Base-by-base conservation (phyloP, 2,329 filamentous ascomycete species). In the Chaetomiaceae sp. region DNA sequence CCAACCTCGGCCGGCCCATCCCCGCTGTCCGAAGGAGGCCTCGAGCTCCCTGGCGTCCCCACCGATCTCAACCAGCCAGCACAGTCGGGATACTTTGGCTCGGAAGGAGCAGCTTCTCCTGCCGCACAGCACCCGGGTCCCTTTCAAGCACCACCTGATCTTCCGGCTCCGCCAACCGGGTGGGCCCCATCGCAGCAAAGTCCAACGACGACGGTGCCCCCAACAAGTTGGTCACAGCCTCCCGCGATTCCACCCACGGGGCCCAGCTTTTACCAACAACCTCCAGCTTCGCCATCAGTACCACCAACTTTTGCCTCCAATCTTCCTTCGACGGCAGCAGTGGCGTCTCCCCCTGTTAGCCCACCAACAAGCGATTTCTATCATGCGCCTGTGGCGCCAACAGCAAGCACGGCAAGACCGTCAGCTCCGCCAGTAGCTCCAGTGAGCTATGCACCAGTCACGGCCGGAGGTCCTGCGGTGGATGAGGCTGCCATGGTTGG, bases 401-500 rank as follows among this genome's bases (percentile, higher is more conserved):
- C 60, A 7, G 57, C 63, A 17, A 53, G 48, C 19, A 46, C 58
- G 2, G 42, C 61, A 20, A 38, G 53, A 20, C 61, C 61, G 6
- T 45, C 51, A 5, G 50, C 56, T 34, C 60, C 62, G 6, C 47
- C 58, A 4, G 44, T 56, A 56, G 50, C 63, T 59, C 49, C 65
- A 58, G 47, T 61, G 55, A 49, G 40, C 22, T 60, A 56, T 39
- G 49, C 58, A 12, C 43, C 64, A 6, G 47, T 53, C 5, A 57
- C 56, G 25, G 47, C 54, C 22, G 54, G 48, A 17, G 53, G 50
- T 14, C 65, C 64, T 22, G 60, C 60, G 3, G 59, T 70, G 29
- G 89, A 96, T 59, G 86, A 91, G 59, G 74, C 78, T 55, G 77
- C 87, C 0, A 86, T 96, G 33, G 75, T 82, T 33, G 81, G 85